Conservation (phyloP, 768 basidiomycete species). For the Suillus subluteus region DNA sequence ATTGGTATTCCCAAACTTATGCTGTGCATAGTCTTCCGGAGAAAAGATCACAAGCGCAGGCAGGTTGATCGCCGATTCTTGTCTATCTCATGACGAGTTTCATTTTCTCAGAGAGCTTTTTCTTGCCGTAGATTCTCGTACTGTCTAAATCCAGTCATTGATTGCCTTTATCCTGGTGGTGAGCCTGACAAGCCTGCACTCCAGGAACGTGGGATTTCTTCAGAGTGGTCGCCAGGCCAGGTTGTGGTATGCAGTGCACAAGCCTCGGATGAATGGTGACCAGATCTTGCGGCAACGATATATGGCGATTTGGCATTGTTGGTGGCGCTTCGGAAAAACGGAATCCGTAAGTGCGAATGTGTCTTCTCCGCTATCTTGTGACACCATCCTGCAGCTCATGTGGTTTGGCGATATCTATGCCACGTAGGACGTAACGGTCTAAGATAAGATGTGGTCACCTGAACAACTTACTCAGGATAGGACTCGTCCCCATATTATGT, state of each 20-base stretch:
- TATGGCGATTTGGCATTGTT: not conserved
- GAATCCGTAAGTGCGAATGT: slow-evolving; percentile 6
- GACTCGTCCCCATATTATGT: slow-evolving; percentile 1
- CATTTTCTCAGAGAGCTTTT: slow-evolving; percentile 36
- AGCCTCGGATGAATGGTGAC: not conserved
- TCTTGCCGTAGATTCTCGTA: slow-evolving; percentile 32
- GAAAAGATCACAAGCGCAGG: slow-evolving; percentile 34
- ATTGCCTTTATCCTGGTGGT: slow-evolving; percentile 10
- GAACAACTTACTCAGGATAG: slow-evolving; percentile 2
- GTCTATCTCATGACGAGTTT: slow-evolving; percentile 31
- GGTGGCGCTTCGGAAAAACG: slow-evolving; percentile 2
- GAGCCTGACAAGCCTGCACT: slow-evolving; percentile 7
- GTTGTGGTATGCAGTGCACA: not conserved
- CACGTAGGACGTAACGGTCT: not conserved
- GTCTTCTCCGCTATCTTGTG: slow-evolving; percentile 7
- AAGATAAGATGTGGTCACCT: slow-evolving; percentile 11
- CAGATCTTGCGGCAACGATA: not conserved
- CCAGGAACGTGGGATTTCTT: slow-evolving; percentile 9
- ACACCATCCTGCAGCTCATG: slow-evolving; percentile 7
- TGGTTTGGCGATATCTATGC: not conserved
- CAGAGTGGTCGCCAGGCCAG: slow-evolving; percentile 6
- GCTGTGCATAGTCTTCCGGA: slow-evolving; percentile 36
- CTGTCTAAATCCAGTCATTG: slow-evolving; percentile 11
- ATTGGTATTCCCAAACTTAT: slow-evolving; percentile 34
- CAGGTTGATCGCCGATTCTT: slow-evolving; percentile 41